These are phyloP conservation scores for Fagopyrum homotropicum DNA, from an alignment of 148 eudicot species.

Conservation along the genomic window DNA sequence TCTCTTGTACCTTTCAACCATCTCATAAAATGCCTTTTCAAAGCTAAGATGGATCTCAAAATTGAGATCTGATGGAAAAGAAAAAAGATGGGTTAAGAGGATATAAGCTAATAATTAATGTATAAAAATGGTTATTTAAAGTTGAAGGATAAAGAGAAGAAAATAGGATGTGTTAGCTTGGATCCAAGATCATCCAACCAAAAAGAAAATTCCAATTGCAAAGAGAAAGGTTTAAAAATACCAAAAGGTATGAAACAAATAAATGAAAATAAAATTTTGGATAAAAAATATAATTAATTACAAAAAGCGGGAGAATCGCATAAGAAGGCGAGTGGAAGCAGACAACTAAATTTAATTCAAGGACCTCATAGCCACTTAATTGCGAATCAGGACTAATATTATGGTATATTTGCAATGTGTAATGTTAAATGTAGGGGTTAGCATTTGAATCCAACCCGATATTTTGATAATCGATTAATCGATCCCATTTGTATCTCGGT, in stretches of 20 bases:
- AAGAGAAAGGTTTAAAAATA: neutral
- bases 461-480: too few species aligned
- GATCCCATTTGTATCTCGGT: too few species aligned
- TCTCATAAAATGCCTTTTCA: too few species aligned
- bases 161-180: neutral
- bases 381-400: neutral
- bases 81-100: neutral
- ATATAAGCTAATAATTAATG: neutral
- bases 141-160: neutral
- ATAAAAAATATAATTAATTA: neutral
- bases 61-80: neutral
- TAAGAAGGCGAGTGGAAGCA: slow-evolving; percentile 8
- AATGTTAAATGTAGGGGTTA: too few species aligned
- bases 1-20: too few species aligned
- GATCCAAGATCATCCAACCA: neutral
- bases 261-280: neutral
- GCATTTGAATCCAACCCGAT: too few species aligned
- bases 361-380: neutral
- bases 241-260: neutral
- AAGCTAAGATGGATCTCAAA: neutral
- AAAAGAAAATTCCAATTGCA: slow-evolving; percentile 10
- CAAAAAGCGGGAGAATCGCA: slow-evolving; percentile 7
- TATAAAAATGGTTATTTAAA: neutral
- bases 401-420: neutral
- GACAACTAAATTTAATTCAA: neutral